Evolutionary conservation across 2,329 filamentous ascomycete species (phyloP).

Genomic region (Lachnum nothofagi): DNA sequence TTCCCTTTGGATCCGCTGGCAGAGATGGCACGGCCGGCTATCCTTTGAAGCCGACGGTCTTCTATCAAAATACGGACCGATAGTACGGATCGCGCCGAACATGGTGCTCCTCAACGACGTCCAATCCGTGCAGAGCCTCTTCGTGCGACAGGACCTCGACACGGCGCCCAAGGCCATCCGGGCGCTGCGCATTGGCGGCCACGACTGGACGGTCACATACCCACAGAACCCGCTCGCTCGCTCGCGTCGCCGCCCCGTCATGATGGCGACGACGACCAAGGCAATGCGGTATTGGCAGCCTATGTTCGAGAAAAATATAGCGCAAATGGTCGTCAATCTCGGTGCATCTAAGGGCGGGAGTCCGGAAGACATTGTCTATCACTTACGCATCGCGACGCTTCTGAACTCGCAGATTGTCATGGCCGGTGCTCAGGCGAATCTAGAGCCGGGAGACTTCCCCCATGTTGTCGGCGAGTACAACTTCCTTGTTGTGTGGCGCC

Average conservation of each 20-base stretch:
- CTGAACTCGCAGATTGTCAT: slow-evolving; percentile 11
- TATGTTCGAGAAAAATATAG: slow-evolving; percentile 8
- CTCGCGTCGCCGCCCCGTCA: slow-evolving; percentile 8
- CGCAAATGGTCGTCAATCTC: slow-evolving; percentile 4
- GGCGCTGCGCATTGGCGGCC: slow-evolving; percentile 9
- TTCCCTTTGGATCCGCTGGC: slow-evolving; percentile 11
- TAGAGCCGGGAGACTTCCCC: slow-evolving; percentile 7
- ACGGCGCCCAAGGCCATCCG: slow-evolving; percentile 11
- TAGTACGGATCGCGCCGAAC: slow-evolving; percentile 7
- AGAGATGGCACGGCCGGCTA: slow-evolving; percentile 11
- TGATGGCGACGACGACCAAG: slow-evolving; percentile 13
- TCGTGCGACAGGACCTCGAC: slow-evolving; percentile 6
- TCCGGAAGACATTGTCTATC: slow-evolving; percentile 10
- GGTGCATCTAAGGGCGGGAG: not conserved
- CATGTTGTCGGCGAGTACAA: slow-evolving; percentile 14
- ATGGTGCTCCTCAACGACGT: slow-evolving; percentile 11
- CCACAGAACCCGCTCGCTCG: slow-evolving; percentile 9
- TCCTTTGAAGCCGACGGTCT: slow-evolving; percentile 9
- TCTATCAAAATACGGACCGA: slow-evolving; percentile 9
- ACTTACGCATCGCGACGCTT: slow-evolving; percentile 9
- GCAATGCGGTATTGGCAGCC: slow-evolving; percentile 5
- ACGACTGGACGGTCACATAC: slow-evolving; percentile 15
- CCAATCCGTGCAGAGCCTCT: not conserved
- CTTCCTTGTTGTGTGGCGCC: slow-evolving; percentile 15
- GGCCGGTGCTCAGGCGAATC: slow-evolving; percentile 5